Base-by-base conservation (phyloP, 257 asterid species). In the Cordia subcordata region DNA sequence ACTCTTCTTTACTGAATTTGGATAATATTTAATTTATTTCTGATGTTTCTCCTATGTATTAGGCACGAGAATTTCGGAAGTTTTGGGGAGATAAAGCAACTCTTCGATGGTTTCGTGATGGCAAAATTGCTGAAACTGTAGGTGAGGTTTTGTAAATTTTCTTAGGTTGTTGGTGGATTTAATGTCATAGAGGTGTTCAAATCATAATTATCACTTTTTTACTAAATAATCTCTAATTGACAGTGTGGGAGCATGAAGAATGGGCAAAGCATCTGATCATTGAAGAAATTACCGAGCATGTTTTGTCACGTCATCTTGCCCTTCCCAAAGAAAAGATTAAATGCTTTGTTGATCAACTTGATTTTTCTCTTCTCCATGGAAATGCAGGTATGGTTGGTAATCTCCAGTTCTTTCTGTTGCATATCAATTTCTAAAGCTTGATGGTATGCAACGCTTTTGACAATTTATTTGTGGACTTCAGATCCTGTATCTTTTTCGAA, bases 81-180 rank as follows among this genome's bases (percentile, higher is more conserved):
- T 93, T 89, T 74, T 93, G 99, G 99, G 99, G 99, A 39, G 99
- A 89, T 57, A 93, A 82, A 77, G 81, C 96, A 73, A 74, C 94
- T 33, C 84, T 89, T 49, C 76, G 97, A 76, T 79, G 82, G 82
- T 93, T 93, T 67, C 93, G 91, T 57, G 99, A 93, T 79, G 83
- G 94, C 64, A 82, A 72, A 79, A 86, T 93, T 75, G 90, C 96
- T 67, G 99, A 93, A 93, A 92, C 83, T 75, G 97, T 84, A 60
- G 96, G 99, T 93, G 49, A 61, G 93, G 70, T 45, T 65, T 67
- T 64, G 19, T 51, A 55, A 16, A 51, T 55, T 55, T 57, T 20
- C 68, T 55, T 66, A 58, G 63, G 54, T 60, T 77, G 44, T 61
- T 73, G 65, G 20, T 59, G 40, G 53, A 45, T 35, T 63, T 44